Percentiles rank a stretch among this genome's conserved stretches.
Conservation (phyloP, 1,284 basidiomycete species). For the Tremellales sp. region DNA sequence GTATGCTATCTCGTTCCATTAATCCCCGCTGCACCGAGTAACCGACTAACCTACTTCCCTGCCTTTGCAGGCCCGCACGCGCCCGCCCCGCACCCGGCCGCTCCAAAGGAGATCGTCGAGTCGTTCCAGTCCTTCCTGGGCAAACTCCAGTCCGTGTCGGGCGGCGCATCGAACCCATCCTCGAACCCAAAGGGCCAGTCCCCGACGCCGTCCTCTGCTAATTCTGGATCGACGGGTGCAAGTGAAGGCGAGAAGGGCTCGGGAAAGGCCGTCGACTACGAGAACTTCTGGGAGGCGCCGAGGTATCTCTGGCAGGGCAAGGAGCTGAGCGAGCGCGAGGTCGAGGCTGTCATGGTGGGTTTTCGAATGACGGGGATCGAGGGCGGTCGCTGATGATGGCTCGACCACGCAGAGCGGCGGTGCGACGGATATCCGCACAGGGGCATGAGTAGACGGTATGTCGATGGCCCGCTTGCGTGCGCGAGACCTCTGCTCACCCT, state of each 20-base stretch:
- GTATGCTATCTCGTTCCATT: no score
- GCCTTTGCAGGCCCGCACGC: conserved; percentile 54
- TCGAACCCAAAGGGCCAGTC: conserved; percentile 34
- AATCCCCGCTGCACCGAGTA: conserved; percentile 25
- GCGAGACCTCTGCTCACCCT: no score
- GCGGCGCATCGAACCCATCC: conserved; percentile 17
- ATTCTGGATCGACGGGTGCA: conserved; percentile 9
- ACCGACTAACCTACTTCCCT: conserved; percentile 10
- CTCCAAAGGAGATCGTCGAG: conserved; percentile 65
- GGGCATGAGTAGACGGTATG: conserved; percentile 14
- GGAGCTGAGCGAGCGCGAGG: conserved; percentile 64
- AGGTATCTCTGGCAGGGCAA: conserved; percentile 62
- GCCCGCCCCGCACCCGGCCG: conserved; percentile 69
- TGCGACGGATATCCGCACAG: conserved; percentile 51
- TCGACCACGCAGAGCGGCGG: conserved; percentile 61
- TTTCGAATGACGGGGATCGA: conserved; percentile 7
- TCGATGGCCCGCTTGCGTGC: no score
- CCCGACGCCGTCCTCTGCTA: conserved; percentile 9
- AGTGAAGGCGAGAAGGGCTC: conserved; percentile 17
- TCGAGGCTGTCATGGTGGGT: conserved; percentile 73
- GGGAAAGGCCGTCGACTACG: conserved; percentile 51
- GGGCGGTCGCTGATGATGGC: not conserved
- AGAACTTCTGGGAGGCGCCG: conserved; percentile 77
- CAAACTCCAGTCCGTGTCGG: conserved; percentile 53
- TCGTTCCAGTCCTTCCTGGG: conserved; percentile 60